Evolutionary conservation across 2,329 filamentous ascomycete species (phyloP).

Genomic region (Penicillium sp.): DNA sequence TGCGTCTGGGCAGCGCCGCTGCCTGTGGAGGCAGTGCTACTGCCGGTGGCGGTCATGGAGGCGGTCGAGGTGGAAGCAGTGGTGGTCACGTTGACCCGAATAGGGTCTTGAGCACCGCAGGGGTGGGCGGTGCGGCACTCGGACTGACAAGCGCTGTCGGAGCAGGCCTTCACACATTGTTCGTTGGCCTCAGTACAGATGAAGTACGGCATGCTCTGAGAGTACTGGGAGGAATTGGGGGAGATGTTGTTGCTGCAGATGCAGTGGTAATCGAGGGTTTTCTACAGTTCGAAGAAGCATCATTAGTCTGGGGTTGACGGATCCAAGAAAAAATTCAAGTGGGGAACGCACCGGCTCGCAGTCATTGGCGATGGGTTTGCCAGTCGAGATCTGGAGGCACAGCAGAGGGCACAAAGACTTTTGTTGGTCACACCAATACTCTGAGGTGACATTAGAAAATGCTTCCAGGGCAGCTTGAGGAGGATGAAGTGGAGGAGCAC

Average conservation of each 20-base stretch:
- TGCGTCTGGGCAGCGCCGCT: constrained; percentile 27
- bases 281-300: constrained; percentile 18
- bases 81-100: constrained; percentile 48
- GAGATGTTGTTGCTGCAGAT: constrained; percentile 49
- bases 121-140: constrained; percentile 51
- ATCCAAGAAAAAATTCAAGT: neutral
- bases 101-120: constrained; percentile 57
- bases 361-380: constrained; percentile 31
- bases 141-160: constrained; percentile 45
- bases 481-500: too few relatives aligned
- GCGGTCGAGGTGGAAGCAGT: constrained; percentile 38
- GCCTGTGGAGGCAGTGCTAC: constrained; percentile 28
- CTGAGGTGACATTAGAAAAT: constrained; percentile 7
- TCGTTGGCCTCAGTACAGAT: constrained; percentile 54
- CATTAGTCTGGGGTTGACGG: neutral
- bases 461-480: neutral
- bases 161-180: constrained; percentile 50
- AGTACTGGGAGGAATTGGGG: constrained; percentile 58
- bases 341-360: constrained; percentile 35
- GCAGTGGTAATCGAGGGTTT: constrained; percentile 50
- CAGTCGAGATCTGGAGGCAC: constrained; percentile 38
- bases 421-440: constrained; percentile 43
- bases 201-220: constrained; percentile 58
- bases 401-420: constrained; percentile 40
- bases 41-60: constrained; percentile 35